phyloP scores from a whole-genome alignment of 2,329 filamentous ascomycete genomes.

The Daldinia sp. region DNA sequence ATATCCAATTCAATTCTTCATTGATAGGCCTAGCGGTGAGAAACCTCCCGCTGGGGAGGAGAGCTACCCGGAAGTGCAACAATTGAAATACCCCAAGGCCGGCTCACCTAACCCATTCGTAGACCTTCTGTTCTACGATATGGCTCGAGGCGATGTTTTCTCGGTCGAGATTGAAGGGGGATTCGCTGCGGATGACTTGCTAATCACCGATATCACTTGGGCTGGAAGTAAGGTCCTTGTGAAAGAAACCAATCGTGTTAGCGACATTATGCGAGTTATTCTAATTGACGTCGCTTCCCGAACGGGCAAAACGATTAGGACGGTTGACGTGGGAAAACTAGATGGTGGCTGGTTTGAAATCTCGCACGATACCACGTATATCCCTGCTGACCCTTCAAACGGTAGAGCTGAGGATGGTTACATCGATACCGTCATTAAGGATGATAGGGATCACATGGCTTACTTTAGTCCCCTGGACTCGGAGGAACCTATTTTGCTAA shows the following conservation, averaged over 20 bases:
- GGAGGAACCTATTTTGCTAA: slow-evolving; percentile 82
- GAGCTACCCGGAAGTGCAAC: slow-evolving; percentile 85
- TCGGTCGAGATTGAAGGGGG: slow-evolving; percentile 78
- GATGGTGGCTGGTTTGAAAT: slow-evolving; percentile 99
- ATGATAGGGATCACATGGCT: slow-evolving; percentile 88
- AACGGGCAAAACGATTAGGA: slow-evolving; percentile 79
- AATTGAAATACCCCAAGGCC: slow-evolving; percentile 98
- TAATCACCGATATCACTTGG: slow-evolving; percentile 95
- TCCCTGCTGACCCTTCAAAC: slow-evolving; percentile 81
- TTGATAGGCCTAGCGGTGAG: slow-evolving; percentile 83
- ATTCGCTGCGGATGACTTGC: slow-evolving; percentile 80
- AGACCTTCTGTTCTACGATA: slow-evolving; percentile 86
- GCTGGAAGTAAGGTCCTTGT: slow-evolving; percentile 84
- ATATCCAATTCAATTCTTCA: slow-evolving; percentile 92
- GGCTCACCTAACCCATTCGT: slow-evolving; percentile 93
- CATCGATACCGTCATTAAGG: slow-evolving; percentile 86
- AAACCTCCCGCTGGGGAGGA: slow-evolving; percentile 75
- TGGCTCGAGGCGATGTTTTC: slow-evolving; percentile 79
- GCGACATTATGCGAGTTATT: slow-evolving; percentile 87
- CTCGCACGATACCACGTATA: slow-evolving; percentile 82
- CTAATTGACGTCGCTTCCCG: slow-evolving; percentile 80
- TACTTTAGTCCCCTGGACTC: slow-evolving; percentile 93
- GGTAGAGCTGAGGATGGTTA: slow-evolving; percentile 87
- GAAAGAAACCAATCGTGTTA: slow-evolving; percentile 93
- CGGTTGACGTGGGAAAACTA: slow-evolving; percentile 79